A percentile compares a stretch with the other conserved stretches of the same genome.
Evolutionary conservation across 2,329 filamentous ascomycete genomes (phyloP).

Genomic region (Hymenoscyphus fructigenus): DNA sequence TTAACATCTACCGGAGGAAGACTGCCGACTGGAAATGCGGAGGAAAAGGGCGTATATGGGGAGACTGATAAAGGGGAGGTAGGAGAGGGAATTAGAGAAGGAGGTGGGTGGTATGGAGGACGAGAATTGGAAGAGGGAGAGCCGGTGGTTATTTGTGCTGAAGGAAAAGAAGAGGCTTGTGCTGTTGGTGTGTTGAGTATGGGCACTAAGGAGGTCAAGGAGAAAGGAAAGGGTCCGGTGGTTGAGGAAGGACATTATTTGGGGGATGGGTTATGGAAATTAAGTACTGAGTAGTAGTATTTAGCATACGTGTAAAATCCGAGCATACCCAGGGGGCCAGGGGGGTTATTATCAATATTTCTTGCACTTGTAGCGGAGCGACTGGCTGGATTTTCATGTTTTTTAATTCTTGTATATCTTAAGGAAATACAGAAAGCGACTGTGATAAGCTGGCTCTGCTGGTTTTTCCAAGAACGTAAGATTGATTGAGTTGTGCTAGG

Average conservation of each 20-base stretch:
- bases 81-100: conserved; percentile 33
- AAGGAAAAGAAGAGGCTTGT: conserved; percentile 91
- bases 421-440: no score
- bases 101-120: conserved; percentile 51
- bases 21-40: conserved; percentile 55
- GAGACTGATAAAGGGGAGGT: conserved; percentile 24
- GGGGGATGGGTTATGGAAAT: conserved; percentile 87
- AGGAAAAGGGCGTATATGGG: conserved; percentile 39
- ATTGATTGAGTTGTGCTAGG: no score
- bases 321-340: not conserved
- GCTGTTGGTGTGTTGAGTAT: conserved; percentile 81
- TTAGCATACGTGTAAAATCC: not conserved
- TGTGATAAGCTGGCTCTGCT: no score
- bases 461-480: no score
- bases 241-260: conserved; percentile 93
- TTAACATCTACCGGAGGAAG: conserved; percentile 81
- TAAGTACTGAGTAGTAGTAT: conserved; percentile 32
- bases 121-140: conserved; percentile 74
- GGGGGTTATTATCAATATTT: not conserved
- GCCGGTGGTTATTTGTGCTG: conserved; percentile 84
- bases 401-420: not conserved
- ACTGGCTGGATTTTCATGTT: not conserved
- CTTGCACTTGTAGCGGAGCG: not conserved
- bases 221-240: conserved; percentile 89
- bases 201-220: conserved; percentile 89